Percentiles rank a stretch among this genome's conserved stretches.
Conservation (phyloP, 768 basidiomycete species). For the Boletellus ananas region DNA sequence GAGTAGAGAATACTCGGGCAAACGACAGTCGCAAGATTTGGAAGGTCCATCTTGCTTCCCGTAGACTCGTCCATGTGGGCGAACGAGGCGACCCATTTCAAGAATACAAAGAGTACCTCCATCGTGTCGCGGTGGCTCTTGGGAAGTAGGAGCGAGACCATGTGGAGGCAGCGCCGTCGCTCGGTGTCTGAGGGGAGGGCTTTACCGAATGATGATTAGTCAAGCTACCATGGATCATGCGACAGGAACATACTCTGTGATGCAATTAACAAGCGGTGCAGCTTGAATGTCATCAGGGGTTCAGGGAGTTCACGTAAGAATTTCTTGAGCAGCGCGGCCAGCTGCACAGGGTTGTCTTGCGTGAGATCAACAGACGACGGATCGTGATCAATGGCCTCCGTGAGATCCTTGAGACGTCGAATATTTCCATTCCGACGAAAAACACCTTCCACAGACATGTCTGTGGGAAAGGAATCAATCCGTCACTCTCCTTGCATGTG, state of each 20-base stretch:
- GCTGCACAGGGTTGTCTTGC: slow-evolving; percentile 93
- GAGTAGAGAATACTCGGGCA: slow-evolving; percentile 97
- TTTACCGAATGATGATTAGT: slow-evolving; percentile 12
- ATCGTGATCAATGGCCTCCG: slow-evolving; percentile 93
- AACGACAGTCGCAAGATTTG: slow-evolving; percentile 94
- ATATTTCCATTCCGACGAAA: slow-evolving; percentile 99
- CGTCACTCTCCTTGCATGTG: neutral
- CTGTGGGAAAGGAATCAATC: slow-evolving; percentile 38
- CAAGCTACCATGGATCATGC: neutral
- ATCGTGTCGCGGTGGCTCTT: slow-evolving; percentile 95
- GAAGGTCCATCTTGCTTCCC: slow-evolving; percentile 97
- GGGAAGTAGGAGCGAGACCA: slow-evolving; percentile 82
- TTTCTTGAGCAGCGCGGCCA: slow-evolving; percentile 95
- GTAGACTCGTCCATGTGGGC: slow-evolving; percentile 97
- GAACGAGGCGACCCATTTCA: slow-evolving; percentile 99
- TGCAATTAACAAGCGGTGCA: slow-evolving; percentile 84
- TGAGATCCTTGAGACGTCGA: slow-evolving; percentile 83
- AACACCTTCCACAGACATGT: slow-evolving; percentile 98
- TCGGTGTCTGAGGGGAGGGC: slow-evolving; percentile 78
- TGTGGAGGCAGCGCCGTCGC: slow-evolving; percentile 77
- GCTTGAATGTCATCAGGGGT: slow-evolving; percentile 90
- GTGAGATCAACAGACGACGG: slow-evolving; percentile 86
- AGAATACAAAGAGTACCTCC: slow-evolving; percentile 96
- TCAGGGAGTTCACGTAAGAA: slow-evolving; percentile 96
- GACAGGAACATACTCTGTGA: slow-evolving; percentile 68